Evolutionary conservation across 1,284 basidiomycete genomes (phyloP).

Genomic region (Lentinula novae-zelandiae): DNA sequence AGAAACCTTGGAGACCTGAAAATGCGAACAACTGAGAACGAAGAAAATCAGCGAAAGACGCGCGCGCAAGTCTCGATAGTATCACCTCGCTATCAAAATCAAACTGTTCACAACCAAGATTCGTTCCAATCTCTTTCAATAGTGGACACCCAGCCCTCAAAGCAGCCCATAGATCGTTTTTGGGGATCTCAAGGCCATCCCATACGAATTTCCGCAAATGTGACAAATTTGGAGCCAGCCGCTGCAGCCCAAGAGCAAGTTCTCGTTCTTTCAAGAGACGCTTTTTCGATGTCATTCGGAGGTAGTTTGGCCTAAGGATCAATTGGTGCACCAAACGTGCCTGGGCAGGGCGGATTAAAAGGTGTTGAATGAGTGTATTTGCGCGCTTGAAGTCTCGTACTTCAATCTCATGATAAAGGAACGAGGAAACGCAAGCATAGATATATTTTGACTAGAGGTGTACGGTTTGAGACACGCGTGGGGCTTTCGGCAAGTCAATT

Average conservation of each 20-base stretch:
- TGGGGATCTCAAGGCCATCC: constrained; percentile 47
- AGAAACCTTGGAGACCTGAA: constrained; percentile 40
- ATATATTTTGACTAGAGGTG: not conserved
- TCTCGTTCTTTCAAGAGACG: constrained; percentile 23
- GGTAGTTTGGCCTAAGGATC: constrained; percentile 31
- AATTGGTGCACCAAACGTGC: constrained; percentile 44
- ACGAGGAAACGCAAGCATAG: not conserved
- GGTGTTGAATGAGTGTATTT: not conserved
- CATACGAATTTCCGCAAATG: constrained; percentile 45
- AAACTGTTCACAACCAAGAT: constrained; percentile 40
- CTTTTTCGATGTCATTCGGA: constrained; percentile 21
- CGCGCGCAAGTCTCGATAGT: not conserved
- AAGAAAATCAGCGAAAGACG: not conserved
- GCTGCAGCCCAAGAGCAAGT: constrained; percentile 25
- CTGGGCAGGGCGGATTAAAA: constrained; percentile 29
- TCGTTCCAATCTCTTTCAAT: constrained; percentile 40
- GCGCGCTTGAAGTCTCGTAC: not conserved
- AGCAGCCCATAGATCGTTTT: constrained; percentile 47
- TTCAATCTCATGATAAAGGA: not conserved
- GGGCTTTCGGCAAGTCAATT: not conserved
- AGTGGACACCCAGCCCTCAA: constrained; percentile 44
- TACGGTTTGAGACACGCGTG: not conserved
- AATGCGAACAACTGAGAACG: constrained; percentile 44
- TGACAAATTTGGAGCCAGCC: constrained; percentile 34
- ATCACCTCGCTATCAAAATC: constrained; percentile 41